These are phyloP conservation scores for Fragaria ananassa DNA, from an alignment of 306 rosid species.

Conservation along the genomic window DNA sequence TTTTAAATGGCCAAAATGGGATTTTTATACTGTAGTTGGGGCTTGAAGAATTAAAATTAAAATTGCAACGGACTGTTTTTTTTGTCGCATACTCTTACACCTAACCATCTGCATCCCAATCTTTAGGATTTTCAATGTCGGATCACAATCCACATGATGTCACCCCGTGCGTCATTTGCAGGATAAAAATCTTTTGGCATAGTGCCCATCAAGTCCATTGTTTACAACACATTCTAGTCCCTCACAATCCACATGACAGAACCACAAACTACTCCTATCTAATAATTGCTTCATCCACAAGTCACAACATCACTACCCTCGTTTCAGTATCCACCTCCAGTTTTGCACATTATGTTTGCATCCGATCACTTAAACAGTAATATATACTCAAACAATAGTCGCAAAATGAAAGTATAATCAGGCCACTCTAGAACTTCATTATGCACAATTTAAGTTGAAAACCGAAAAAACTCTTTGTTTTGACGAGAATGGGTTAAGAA, in stretches of 20 bases:
- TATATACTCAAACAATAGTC: background rate
- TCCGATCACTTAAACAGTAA: background rate
- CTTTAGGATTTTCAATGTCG: background rate
- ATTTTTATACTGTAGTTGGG: background rate
- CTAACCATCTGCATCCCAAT: background rate
- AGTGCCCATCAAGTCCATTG: background rate
- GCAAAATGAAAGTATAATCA: too few relatives aligned
- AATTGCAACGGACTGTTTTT: background rate
- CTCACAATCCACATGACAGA: background rate
- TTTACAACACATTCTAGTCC: background rate
- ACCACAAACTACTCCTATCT: background rate
- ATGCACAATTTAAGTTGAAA: too few relatives aligned
- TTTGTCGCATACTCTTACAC: background rate
- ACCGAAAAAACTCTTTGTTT: background rate
- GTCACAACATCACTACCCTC: background rate
- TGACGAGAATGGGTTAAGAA: too few relatives aligned
- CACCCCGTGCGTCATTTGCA: slow-evolving; percentile 20
- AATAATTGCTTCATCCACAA: background rate
- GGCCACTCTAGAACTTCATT: too few relatives aligned
- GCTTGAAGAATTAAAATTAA: background rate
- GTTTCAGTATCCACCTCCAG: background rate
- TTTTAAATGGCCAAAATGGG: background rate
- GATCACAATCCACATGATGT: slow-evolving; percentile 4
- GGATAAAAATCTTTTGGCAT: background rate
- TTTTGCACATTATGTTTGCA: background rate